A percentile compares a stretch with the other conserved stretches of the same genome.
phyloP scores from a whole-genome alignment of 2,329 filamentous ascomycete genomes.

The Botrytis fragariae region DNA sequence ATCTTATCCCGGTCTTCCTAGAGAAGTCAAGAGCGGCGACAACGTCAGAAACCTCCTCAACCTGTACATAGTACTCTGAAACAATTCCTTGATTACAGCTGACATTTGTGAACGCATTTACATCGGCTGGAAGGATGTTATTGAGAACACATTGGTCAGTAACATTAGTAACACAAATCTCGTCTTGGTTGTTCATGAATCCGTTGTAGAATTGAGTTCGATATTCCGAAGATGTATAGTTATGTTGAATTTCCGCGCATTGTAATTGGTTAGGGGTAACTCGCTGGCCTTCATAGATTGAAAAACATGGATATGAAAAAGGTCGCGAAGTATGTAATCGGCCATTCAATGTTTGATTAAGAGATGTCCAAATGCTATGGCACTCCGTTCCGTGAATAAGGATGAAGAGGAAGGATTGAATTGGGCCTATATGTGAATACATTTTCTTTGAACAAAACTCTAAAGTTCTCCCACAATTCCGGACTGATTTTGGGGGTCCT shows the following conservation, averaged over 20 bases:
- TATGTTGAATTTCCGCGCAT: conserved; percentile 32
- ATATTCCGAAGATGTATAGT: conserved; percentile 35
- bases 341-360: conserved; percentile 30
- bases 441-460: background rate
- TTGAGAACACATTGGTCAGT: conserved; percentile 37
- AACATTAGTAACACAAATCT: conserved; percentile 34
- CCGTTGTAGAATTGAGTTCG: conserved; percentile 29
- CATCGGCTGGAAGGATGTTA: conserved; percentile 28
- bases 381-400: background rate
- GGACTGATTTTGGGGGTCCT: background rate
- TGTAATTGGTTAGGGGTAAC: conserved; percentile 24
- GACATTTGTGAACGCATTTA: conserved; percentile 25
- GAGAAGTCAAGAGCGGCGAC: conserved; percentile 45
- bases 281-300: conserved; percentile 31
- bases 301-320: conserved; percentile 37
- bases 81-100: conserved; percentile 27
- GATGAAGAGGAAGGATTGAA: background rate
- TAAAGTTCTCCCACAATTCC: background rate
- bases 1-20: conserved; percentile 42
- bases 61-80: conserved; percentile 25
- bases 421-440: background rate
- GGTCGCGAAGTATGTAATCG: conserved; percentile 28
- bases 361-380: conserved; percentile 14
- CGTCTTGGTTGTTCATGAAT: conserved; percentile 36
- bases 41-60: conserved; percentile 42